A percentile compares a stretch with the other conserved stretches of the same genome.
Conservation (phyloP, 2,329 filamentous ascomycete species). For the Ophiostoma piceae region DNA sequence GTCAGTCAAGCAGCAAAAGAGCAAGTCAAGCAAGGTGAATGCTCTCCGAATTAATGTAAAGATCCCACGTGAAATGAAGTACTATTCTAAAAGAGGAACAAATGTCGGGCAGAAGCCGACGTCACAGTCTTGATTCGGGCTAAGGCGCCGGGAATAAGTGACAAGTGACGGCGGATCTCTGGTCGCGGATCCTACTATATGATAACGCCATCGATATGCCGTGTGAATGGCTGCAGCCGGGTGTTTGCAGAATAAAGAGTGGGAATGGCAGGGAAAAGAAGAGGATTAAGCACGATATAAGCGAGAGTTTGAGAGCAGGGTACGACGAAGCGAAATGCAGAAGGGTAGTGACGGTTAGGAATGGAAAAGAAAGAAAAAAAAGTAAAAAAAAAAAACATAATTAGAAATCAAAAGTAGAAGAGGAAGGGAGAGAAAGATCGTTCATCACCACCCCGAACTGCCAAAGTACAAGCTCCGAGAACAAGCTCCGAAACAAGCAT, state of each 20-base stretch:
- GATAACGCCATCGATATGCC: constrained; percentile 1
- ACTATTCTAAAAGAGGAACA: constrained; percentile 3
- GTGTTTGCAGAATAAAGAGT: neutral
- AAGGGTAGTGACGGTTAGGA: neutral
- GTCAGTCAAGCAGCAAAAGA: neutral
- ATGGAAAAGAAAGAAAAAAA: neutral
- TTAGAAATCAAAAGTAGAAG: neutral
- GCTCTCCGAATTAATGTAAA: neutral
- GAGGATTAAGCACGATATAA: neutral
- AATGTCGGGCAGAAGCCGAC: neutral
- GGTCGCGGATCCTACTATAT: neutral
- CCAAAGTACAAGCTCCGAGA: neutral
- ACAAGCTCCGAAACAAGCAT: neutral
- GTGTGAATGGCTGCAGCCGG: neutral
- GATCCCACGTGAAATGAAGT: neutral
- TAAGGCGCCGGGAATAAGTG: neutral
- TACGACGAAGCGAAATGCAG: neutral
- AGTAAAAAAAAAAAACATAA: neutral
- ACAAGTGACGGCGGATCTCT: constrained; percentile 6
- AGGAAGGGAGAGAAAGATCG: neutral
- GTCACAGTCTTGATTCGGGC: neutral
- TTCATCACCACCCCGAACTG: neutral
- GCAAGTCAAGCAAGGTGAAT: neutral
- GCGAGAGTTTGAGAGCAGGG: neutral
- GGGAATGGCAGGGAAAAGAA: neutral